Evolutionary conservation across 495 filamentous ascomycete species (phyloP), one percentile per base, ranked within the genome.

Genomic region (Penicillium waksmanii): DNA sequence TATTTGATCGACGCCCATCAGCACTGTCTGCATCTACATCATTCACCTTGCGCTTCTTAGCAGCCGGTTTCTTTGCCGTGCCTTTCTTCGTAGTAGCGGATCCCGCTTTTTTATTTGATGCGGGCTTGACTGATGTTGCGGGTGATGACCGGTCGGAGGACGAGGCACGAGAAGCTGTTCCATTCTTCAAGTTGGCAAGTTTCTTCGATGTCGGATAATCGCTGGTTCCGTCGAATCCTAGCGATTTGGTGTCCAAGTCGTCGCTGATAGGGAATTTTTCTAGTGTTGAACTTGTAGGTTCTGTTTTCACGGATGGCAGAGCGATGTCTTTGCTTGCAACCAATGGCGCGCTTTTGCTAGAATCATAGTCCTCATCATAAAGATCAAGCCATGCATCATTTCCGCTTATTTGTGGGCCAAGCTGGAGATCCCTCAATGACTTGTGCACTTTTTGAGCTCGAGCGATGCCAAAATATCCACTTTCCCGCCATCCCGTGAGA

Each of bases 31-130:
- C 57, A 15, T 87, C 84, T 19, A 64, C 47, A 15, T 77, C 74
- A 50, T 73, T 70, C 34, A 81, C 56, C 60, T 85, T 87, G 56
- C 84, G 84, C 67, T 85, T 86, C 69, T 87, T 89, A 33, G 72
- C 51, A 0, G 80, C 65, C 3, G 82, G 72, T 58, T 87, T 87
- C 65, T 79, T 86, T 9, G 77, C 80, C n/a, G 75, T 78, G 3
- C 81, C 83, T 60, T 85, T 85, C 67, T 85, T 87, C 2, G 75
- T 77, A 12, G 69, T 66, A 3, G 65, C 66, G 9, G 76, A 67
- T 2, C 65, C 62, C n/a, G 66, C 49, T 53, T 81, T 82, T 51
- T 73, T 78, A 27, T 53, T 69, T 25, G 73, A 51, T 7, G 71
- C 19, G 19, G 57, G 57, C 65, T 75, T 67, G 27, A 71, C 64